phyloP scores from a whole-genome alignment of 768 basidiomycete species.

The Wakefieldia striispora region DNA sequence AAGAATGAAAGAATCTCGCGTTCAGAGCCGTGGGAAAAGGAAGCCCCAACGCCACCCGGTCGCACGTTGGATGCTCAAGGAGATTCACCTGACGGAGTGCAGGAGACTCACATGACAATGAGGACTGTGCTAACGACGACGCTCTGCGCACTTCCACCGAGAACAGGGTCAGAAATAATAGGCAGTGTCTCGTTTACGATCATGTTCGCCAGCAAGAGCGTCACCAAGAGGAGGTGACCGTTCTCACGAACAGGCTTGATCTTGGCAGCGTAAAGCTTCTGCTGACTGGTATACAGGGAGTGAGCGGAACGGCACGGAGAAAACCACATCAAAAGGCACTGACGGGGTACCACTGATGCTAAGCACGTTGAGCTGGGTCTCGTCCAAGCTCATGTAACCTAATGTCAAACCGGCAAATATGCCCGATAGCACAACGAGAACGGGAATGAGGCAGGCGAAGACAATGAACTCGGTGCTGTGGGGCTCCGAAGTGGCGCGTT shows the following conservation, averaged over 20 bases:
- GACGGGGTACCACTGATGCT: constrained; percentile 83
- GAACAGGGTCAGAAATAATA: constrained; percentile 73
- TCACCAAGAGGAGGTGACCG: constrained; percentile 79
- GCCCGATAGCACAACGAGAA: constrained; percentile 80
- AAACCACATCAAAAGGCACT: constrained; percentile 27
- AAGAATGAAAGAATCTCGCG: not conserved
- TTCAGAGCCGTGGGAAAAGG: no score
- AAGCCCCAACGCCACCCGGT: no score
- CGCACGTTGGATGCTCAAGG: not conserved
- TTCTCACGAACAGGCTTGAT: constrained; percentile 86
- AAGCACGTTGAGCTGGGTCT: constrained; percentile 86
- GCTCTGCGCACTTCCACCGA: constrained; percentile 76
- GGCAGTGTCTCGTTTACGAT: constrained; percentile 88
- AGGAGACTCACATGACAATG: constrained; percentile 74
- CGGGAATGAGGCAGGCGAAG: constrained; percentile 66
- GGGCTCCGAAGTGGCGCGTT: constrained; percentile 25
- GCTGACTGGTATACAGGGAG: constrained; percentile 47
- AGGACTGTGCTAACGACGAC: constrained; percentile 82
- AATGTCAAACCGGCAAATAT: constrained; percentile 90
- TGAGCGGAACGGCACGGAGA: not conserved
- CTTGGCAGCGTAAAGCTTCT: constrained; percentile 76
- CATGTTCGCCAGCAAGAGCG: constrained; percentile 86
- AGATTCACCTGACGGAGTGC: not conserved
- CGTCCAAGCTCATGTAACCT: constrained; percentile 91
- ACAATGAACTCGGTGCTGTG: constrained; percentile 35